Base-by-base conservation (phyloP, 2,329 filamentous ascomycete genomes). In the Fusarium aywerte region DNA sequence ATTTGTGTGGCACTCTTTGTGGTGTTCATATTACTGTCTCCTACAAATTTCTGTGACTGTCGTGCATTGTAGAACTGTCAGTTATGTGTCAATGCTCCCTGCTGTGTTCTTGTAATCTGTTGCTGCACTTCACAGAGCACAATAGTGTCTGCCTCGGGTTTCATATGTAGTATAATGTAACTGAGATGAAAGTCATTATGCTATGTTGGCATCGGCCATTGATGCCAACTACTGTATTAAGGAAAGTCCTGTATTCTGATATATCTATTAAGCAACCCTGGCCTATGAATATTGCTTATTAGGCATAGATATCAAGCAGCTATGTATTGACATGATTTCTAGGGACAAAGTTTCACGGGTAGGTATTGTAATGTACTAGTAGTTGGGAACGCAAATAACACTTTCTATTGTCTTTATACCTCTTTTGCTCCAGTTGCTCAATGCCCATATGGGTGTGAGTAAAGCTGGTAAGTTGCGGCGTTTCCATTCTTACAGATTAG, bases 1-100 rank as follows among this genome's bases (percentile, higher is more conserved):
- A 72, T 75, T 71, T 73, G 69, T 73, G 71, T 73, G 71, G 71
- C 71, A 73, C 68, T 67, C 69, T 66, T 72, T 70, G 66, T 69
- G 70, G 70, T 73, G 70, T 73, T 72, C 45, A 67, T 60, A 38
- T 33, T 36, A 20, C 21, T 51, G 20, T 50, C 32, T 49, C 11
- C 32, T 15, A 13, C 10, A 27, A 29, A 29, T 13, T 5, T 43
- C 20, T 35, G 52, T 59, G 36, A 49, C 38, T 23, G 20, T 27
- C 13, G 16, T 50, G 21, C 16, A 31, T 51, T 15, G 38, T 18
- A 18, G 29, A 44, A 25, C 16, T n/a, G 32, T 58, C 18, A 58
- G 35, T 7, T 6, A 35, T n/a, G 27, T 33, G 16, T n/a, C 8
- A 16, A 42, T 60, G 23, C n/a, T 8, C 23, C 36, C 11, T 10